A percentile compares a stretch with the other conserved stretches of the same genome.
Evolutionary conservation across 371 early-diverging fungal genomes (phyloP).

Genomic region (Chytridium lagenaria): DNA sequence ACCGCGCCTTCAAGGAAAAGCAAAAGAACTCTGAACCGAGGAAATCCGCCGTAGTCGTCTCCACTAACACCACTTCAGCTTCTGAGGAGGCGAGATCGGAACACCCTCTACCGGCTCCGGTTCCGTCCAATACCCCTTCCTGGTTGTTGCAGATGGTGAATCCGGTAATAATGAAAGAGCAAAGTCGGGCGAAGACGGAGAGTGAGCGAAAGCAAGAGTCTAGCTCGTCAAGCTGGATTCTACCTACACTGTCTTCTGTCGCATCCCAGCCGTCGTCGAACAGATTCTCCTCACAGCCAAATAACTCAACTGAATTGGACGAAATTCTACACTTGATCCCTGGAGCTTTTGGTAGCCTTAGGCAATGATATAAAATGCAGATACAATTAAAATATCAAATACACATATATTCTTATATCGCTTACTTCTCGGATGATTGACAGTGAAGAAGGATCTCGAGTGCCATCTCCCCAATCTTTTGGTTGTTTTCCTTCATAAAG

Average conservation of each 20-base stretch:
- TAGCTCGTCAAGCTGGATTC: too few relatives aligned
- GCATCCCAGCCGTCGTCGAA: background rate
- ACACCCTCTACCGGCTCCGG: background rate
- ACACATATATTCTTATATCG: too few relatives aligned
- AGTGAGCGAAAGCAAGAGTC: background rate
- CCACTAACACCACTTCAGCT: too few relatives aligned
- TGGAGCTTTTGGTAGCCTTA: background rate
- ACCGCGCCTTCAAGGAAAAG: constrained; percentile 2
- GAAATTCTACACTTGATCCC: background rate
- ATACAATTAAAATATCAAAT: too few relatives aligned
- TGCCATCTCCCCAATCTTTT: background rate
- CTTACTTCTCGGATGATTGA: too few relatives aligned
- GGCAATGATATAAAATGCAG: too few relatives aligned
- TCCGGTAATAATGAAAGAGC: background rate
- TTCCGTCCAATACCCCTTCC: background rate
- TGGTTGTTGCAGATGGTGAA: constrained; percentile 1
- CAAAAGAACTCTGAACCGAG: background rate
- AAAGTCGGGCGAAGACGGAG: background rate
- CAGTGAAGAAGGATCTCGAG: background rate
- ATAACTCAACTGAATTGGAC: background rate
- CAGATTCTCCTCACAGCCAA: background rate
- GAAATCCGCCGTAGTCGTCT: background rate
- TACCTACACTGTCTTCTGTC: background rate
- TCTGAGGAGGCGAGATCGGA: background rate
- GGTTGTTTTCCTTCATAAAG: background rate